Evolutionary conservation across 805 yeast genomes (phyloP), one percentile per base, ranked within the genome.

Genomic region (Debaryomyces castellii): DNA sequence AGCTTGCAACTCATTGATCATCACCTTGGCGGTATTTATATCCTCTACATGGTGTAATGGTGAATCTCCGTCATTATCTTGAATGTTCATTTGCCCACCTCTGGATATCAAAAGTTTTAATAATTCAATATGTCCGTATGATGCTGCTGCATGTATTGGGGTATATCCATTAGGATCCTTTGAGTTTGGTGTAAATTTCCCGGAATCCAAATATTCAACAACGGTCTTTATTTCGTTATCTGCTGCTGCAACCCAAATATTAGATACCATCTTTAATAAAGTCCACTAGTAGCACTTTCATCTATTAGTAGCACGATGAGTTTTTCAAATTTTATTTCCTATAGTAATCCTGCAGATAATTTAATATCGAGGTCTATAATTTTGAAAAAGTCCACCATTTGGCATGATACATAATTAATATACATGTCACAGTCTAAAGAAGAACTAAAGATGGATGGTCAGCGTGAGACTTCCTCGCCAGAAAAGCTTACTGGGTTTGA

Each of bases 71-170:
- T 95, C 99, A 18, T 67, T 67, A 55, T 94, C 99, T 47, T 75
- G 82, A 25, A 91, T 70, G 62, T 94, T 90, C 20, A 90, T 78
- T 59, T 94, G 84, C 5, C 97, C 98, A 7, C 87, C 87, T 16
- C 66, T 54, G 4, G 54, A 54, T 4, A 87, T 63, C 39, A 89
- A 71, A 51, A 76, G 78, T 46, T 68, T 63, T 32, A 94, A 69
- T 33, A 94, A 69, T 8, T 85, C 90, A 2, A 67, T 55, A 60
- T 92, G 91, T 7, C 92, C 92, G 64, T 94, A 94, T 1, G 97
- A 86, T 2, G 95, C 96, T 1, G 99, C 98, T 0, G 99, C 99
- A 63, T 94, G 99, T 10, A 94, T 77, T 5, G 99, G 96, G 0
- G 98, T 92, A 66, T 95, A 94, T 0, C 99, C 99, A 57, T 91